Conservation (phyloP, 768 basidiomycete species). For the Trametopsis cervina region DNA sequence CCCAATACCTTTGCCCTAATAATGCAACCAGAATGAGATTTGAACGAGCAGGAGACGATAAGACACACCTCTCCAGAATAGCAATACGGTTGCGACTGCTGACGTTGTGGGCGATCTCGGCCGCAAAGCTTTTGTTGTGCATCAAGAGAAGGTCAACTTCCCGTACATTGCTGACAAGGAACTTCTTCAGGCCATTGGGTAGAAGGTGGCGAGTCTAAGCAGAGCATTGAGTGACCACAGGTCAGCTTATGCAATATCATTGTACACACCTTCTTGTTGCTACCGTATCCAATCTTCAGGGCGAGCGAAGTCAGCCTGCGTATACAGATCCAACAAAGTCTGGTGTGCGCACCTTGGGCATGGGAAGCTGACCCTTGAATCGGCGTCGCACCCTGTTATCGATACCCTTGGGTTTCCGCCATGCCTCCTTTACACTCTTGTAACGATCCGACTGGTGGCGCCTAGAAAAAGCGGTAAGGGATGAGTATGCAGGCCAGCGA, state of each 20-base stretch:
- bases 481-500: too few species aligned
- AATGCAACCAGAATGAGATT: constrained; percentile 6
- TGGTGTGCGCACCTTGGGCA: constrained; percentile 79
- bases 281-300: constrained; percentile 87
- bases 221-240: neutral
- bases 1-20: constrained; percentile 76
- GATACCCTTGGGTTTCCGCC: constrained; percentile 99
- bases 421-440: constrained; percentile 94
- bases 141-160: constrained; percentile 94
- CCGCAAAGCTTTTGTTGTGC: constrained; percentile 96
- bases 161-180: constrained; percentile 88
- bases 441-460: constrained; percentile 99
- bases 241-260: neutral
- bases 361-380: constrained; percentile 92
- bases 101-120: constrained; percentile 95
- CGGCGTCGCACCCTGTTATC: constrained; percentile 95
- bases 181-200: constrained; percentile 93
- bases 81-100: constrained; percentile 90
- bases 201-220: constrained; percentile 88
- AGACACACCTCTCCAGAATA: constrained; percentile 76
- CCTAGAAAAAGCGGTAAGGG: constrained; percentile 33
- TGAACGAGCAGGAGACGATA: constrained; percentile 1
- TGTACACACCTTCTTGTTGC: constrained; percentile 66
- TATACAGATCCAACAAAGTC: too few species aligned
- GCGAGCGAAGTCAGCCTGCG: too few species aligned